phyloP scores from a whole-genome alignment of 495 filamentous ascomycete genomes.

The Tetracladium setigerum region DNA sequence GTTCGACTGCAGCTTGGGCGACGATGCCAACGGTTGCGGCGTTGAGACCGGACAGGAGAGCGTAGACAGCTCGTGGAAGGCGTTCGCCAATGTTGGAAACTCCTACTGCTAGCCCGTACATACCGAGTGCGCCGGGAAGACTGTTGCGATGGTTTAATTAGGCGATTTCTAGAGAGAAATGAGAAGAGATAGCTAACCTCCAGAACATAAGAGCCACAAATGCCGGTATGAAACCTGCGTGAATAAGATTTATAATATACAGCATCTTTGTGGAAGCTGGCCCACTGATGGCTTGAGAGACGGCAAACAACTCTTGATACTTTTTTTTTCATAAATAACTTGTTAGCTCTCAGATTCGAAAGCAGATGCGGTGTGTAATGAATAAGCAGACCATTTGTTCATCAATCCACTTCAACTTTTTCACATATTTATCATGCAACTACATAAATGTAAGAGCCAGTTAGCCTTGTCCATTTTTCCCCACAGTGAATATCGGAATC shows the following conservation, averaged over 20 bases:
- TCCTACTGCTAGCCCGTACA: conserved; percentile 65
- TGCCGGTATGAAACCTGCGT: conserved; percentile 53
- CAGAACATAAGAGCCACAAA: conserved; percentile 63
- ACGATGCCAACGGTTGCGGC: conserved; percentile 73
- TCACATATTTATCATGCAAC: conserved; percentile 60
- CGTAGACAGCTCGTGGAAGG: conserved; percentile 61
- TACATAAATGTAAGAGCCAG: conserved; percentile 1
- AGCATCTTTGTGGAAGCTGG: conserved; percentile 75
- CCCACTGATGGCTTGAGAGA: conserved; percentile 71
- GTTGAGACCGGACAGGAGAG: conserved; percentile 70
- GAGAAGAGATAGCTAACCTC: conserved; percentile 35
- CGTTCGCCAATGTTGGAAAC: conserved; percentile 52
- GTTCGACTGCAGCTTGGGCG: conserved; percentile 65
- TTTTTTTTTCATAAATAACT: conserved; percentile 18
- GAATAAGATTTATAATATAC: conserved; percentile 66
- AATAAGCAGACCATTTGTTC: too few species aligned
- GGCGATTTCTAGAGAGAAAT: neutral
- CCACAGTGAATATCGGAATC: too few species aligned
- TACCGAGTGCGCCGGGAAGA: conserved; percentile 67
- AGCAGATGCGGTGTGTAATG: too few species aligned
- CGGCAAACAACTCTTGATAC: conserved; percentile 81
- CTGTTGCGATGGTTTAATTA: conserved; percentile 24
- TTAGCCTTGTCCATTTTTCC: neutral
- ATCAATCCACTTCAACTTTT: conserved; percentile 62
- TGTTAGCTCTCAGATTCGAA: neutral